A percentile compares a stretch with the other conserved stretches of the same genome.
Evolutionary conservation across 1,284 basidiomycete species (phyloP).

Genomic region (Marasmius tenuissimus): DNA sequence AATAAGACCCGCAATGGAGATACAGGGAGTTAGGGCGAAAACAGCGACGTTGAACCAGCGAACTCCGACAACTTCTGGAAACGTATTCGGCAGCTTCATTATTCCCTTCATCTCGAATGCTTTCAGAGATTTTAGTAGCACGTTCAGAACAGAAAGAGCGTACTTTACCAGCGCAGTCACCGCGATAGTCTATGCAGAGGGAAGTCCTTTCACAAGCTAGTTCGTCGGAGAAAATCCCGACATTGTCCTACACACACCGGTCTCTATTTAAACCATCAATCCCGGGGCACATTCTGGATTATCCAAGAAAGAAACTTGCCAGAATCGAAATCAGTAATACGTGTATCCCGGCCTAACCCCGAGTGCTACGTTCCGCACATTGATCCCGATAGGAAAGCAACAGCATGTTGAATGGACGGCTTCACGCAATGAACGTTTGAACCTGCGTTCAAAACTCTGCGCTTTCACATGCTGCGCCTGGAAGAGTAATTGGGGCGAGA

Average conservation of each 20-base stretch:
- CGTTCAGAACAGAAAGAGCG: not conserved
- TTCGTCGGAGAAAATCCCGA: not conserved
- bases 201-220: not conserved
- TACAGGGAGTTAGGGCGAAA: constrained; percentile 64
- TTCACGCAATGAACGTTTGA: too few species aligned
- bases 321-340: not conserved
- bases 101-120: constrained; percentile 9
- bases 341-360: not conserved
- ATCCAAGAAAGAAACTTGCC: not conserved
- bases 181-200: not conserved
- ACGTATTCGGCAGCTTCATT: constrained; percentile 22
- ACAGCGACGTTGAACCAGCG: constrained; percentile 71
- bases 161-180: not conserved
- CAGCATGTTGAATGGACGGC: too few species aligned
- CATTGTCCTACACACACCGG: not conserved
- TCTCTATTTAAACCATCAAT: not conserved
- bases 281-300: not conserved
- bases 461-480: too few species aligned
- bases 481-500: too few species aligned
- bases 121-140: not conserved
- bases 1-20: constrained; percentile 69
- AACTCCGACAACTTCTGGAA: constrained; percentile 50
- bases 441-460: too few species aligned
- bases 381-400: not conserved
- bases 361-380: not conserved